phyloP scores from a whole-genome alignment of 306 rosid species.

The Vigna nakashimae region DNA sequence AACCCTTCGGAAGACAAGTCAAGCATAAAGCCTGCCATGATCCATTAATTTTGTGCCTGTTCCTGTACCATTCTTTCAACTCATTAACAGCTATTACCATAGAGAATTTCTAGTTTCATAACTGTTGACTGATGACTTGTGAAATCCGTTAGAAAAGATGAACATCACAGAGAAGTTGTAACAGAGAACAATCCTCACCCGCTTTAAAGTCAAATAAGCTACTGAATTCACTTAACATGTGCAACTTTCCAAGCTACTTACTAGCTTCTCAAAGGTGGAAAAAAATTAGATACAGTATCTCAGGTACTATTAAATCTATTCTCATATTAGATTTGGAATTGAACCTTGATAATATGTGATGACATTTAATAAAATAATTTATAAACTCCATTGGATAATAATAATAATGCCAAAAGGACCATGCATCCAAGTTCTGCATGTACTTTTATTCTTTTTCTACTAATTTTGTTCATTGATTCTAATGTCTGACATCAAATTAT shows the following conservation, averaged over 20 bases:
- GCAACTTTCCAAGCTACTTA: conserved; percentile 32
- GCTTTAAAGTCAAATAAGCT: conserved; percentile 40
- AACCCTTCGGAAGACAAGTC: conserved; percentile 17
- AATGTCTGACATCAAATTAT: too few relatives aligned
- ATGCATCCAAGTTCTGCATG: too few relatives aligned
- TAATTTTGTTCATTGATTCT: too few relatives aligned
- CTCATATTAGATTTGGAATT: too few relatives aligned
- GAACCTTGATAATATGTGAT: too few relatives aligned
- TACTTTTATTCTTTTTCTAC: too few relatives aligned
- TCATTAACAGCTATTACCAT: conserved; percentile 33
- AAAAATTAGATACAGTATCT: too few relatives aligned
- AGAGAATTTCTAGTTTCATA: conserved; percentile 38
- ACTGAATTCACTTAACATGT: conserved; percentile 26
- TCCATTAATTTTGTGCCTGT: conserved; percentile 28
- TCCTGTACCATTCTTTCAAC: conserved; percentile 44
- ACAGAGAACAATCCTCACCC: conserved; percentile 31
- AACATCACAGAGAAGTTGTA: conserved; percentile 32
- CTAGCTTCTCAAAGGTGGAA: background rate
- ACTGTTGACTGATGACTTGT: conserved; percentile 26
- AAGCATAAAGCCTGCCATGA: conserved; percentile 36
- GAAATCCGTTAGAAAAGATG: background rate
- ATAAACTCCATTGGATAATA: too few relatives aligned
- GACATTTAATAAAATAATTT: too few relatives aligned
- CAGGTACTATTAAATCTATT: too few relatives aligned
- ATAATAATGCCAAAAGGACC: too few relatives aligned